These are phyloP conservation scores for Quercus variabilis DNA, from an alignment of 306 rosid species.

Conservation along the genomic window DNA sequence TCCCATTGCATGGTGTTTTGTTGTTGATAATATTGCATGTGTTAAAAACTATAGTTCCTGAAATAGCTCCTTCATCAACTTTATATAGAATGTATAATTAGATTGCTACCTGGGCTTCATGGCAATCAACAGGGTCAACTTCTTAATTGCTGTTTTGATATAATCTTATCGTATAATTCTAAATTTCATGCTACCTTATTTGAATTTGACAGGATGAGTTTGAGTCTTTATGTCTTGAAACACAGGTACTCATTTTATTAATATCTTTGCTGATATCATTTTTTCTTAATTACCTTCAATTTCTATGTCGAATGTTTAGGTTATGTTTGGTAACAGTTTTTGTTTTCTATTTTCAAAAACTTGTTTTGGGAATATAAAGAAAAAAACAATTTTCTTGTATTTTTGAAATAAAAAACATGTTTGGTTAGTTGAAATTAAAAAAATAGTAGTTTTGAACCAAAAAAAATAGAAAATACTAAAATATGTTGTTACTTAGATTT, in stretches of 20 bases:
- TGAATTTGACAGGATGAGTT: conserved; percentile 60
- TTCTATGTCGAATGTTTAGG: too few relatives aligned
- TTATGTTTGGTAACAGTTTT: too few relatives aligned
- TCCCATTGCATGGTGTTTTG: not conserved
- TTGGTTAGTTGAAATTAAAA: too few relatives aligned
- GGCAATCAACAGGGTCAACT: not conserved
- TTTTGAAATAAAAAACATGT: too few relatives aligned
- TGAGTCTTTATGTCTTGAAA: conserved; percentile 46
- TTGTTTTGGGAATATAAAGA: too few relatives aligned
- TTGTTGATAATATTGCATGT: too few relatives aligned
- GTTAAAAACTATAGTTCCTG: not conserved
- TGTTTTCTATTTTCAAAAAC: too few relatives aligned
- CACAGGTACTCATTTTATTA: conserved; percentile 42
- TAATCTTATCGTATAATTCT: not conserved
- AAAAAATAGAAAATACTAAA: too few relatives aligned
- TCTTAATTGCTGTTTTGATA: not conserved
- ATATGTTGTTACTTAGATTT: too few relatives aligned
- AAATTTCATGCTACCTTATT: conserved; percentile 15
- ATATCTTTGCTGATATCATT: not conserved
- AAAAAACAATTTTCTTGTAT: too few relatives aligned
- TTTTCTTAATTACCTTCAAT: not conserved
- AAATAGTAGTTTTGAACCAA: too few relatives aligned
- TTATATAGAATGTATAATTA: not conserved
- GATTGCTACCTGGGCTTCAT: not conserved
- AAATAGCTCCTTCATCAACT: not conserved